Percentiles rank a stretch among this genome's conserved stretches.
Evolutionary conservation across 2,329 filamentous ascomycete species (phyloP).

Genomic region (Plectosphaerella cucumerina): DNA sequence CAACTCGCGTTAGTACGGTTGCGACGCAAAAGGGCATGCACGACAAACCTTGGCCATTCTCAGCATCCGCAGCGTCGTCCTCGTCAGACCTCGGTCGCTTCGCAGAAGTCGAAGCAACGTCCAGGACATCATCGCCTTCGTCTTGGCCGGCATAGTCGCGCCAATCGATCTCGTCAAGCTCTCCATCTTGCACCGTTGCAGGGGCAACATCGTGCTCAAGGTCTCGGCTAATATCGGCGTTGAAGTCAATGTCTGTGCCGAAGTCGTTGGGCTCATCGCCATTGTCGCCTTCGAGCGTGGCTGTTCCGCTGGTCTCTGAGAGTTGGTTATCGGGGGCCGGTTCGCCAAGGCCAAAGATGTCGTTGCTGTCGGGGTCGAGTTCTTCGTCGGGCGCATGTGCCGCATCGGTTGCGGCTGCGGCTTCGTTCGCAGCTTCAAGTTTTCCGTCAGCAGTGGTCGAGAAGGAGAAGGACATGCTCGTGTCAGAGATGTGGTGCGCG

Average conservation of each 20-base stretch:
- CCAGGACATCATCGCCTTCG: conserved; percentile 4
- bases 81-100: conserved; percentile 18
- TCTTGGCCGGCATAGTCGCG: conserved; percentile 16
- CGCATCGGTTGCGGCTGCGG: not conserved
- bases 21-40: not conserved
- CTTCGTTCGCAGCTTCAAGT: conserved; percentile 16
- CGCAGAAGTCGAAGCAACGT: conserved; percentile 9
- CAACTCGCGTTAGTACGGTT: conserved; percentile 7
- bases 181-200: conserved; percentile 1
- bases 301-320: conserved; percentile 22
- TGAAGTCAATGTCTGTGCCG: conserved; percentile 25
- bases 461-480: conserved; percentile 13
- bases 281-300: conserved; percentile 26
- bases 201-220: not conserved
- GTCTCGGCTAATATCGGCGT: conserved; percentile 10
- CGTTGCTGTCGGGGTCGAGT: not conserved
- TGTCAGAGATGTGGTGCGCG: not conserved
- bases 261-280: conserved; percentile 16
- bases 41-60: conserved; percentile 16
- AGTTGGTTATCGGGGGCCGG: conserved; percentile 8
- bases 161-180: conserved; percentile 20
- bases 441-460: conserved; percentile 18
- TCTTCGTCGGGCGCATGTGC: conserved; percentile 2
- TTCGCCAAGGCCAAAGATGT: not conserved
- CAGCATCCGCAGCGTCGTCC: conserved; percentile 15